Percentiles rank a stretch among this genome's conserved stretches.
These are phyloP conservation scores for Diutina sp. DNA, from an alignment of 1,139 yeast genomes.

Conservation along the genomic window DNA sequence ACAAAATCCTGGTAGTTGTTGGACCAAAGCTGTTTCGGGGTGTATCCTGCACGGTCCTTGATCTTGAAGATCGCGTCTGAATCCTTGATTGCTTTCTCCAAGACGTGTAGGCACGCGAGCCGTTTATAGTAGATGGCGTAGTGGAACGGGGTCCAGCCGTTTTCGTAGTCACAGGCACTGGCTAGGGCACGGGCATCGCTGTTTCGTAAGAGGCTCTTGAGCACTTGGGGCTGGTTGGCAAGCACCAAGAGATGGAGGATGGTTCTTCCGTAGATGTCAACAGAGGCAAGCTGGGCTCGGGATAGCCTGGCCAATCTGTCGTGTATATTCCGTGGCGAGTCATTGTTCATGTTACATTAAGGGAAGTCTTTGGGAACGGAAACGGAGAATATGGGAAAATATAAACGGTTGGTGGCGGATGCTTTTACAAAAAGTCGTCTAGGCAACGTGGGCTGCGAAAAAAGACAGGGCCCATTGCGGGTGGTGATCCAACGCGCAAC, in stretches of 20 bases:
- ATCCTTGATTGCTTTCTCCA: constrained; percentile 19
- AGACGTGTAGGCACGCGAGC: constrained; percentile 38
- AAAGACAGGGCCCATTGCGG: not conserved
- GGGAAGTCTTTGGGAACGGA: not conserved
- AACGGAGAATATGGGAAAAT: not conserved
- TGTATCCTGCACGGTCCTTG: constrained; percentile 55
- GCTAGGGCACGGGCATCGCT: constrained; percentile 25
- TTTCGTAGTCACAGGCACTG: constrained; percentile 50
- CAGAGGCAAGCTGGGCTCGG: constrained; percentile 27
- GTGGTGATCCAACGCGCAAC: not conserved
- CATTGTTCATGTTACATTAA: constrained; percentile 2
- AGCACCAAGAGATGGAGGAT: constrained; percentile 47
- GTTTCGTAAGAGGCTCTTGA: constrained; percentile 34
- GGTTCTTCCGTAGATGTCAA: constrained; percentile 70
- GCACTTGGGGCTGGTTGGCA: constrained; percentile 34
- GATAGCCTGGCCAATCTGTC: constrained; percentile 15
- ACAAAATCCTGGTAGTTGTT: constrained; percentile 27
- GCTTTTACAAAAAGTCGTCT: not conserved
- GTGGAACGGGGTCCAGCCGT: constrained; percentile 78
- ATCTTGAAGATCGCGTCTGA: constrained; percentile 29
- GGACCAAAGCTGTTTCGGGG: constrained; percentile 47
- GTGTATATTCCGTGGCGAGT: not conserved
- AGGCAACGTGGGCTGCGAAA: constrained; percentile 1
- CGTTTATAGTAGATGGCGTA: constrained; percentile 50
- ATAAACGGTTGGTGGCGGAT: not conserved